These are phyloP conservation scores for Meyerozyma sp. DNA, from an alignment of 1,139 yeast species.

Conservation along the genomic window DNA sequence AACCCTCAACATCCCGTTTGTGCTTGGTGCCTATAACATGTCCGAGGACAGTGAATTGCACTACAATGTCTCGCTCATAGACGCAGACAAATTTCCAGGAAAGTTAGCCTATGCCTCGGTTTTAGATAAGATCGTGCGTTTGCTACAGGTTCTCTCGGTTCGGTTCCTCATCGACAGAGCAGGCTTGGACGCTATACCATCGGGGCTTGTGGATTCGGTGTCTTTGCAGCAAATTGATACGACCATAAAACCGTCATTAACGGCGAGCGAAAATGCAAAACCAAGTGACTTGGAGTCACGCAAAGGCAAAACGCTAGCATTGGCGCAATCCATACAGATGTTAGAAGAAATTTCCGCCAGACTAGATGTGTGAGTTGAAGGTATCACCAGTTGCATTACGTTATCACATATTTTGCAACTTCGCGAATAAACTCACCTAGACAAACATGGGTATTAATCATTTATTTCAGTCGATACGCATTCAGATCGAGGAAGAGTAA, in stretches of 20 bases:
- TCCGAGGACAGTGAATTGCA: conserved; percentile 10
- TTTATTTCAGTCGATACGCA: neutral
- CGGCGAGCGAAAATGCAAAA: neutral
- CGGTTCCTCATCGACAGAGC: conserved; percentile 14
- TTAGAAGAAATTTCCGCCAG: neutral
- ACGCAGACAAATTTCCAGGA: conserved; percentile 14
- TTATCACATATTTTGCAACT: neutral
- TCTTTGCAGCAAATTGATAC: neutral
- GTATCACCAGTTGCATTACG: neutral
- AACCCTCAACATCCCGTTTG: conserved; percentile 3
- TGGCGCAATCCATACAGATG: neutral
- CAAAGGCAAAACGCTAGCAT: neutral
- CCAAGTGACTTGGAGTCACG: neutral
- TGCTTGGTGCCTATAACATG: conserved; percentile 3
- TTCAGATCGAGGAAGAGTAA: neutral
- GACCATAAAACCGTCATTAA: neutral
- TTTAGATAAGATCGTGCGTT: conserved; percentile 13
- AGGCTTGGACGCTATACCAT: conserved; percentile 8
- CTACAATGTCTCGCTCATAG: conserved; percentile 10
- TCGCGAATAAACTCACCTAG: neutral
- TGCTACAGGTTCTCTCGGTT: conserved; percentile 15
- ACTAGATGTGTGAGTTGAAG: neutral
- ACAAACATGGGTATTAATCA: too few relatives aligned
- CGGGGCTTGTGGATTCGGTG: neutral
- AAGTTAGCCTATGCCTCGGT: conserved; percentile 13